Percentiles rank a stretch among this genome's conserved stretches.
These are phyloP conservation scores for Ochromonas danica DNA, from an alignment of 108 stramenopile genomes.

Conservation along the genomic window DNA sequence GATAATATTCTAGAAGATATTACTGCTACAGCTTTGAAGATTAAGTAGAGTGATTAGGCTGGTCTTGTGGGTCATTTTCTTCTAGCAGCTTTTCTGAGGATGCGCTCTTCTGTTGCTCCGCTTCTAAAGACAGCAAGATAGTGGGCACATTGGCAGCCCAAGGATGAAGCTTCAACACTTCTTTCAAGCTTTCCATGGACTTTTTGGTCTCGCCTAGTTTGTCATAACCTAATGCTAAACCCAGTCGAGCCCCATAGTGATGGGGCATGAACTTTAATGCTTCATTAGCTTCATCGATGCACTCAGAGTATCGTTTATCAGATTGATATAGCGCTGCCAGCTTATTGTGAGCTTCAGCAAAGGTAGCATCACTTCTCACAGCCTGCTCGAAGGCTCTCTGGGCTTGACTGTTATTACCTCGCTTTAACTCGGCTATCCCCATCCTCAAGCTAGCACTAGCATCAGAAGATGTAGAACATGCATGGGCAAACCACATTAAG, in stretches of 20 bases:
- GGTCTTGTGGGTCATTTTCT: conserved; percentile 15
- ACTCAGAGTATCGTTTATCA: not conserved
- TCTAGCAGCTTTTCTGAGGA: conserved; percentile 10
- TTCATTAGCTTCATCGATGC: conserved; percentile 18
- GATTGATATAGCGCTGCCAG: not conserved
- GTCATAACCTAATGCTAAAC: conserved; percentile 6
- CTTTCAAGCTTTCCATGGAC: conserved; percentile 18
- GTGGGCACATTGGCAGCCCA: conserved; percentile 24
- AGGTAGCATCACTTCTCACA: not conserved
- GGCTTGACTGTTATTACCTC: too few species aligned
- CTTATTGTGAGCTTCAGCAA: conserved; percentile 26
- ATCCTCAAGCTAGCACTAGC: too few species aligned
- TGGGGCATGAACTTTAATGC: conserved; percentile 18
- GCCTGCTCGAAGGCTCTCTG: not conserved
- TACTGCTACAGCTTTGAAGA: conserved; percentile 15
- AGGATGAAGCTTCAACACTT: conserved; percentile 10
- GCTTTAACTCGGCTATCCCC: too few species aligned
- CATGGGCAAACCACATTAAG: too few species aligned
- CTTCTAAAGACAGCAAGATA: conserved; percentile 10
- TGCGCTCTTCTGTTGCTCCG: conserved; percentile 13
- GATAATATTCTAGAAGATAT: conserved; percentile 10
- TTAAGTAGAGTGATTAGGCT: conserved; percentile 16
- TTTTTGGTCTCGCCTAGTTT: conserved; percentile 11
- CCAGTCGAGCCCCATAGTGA: conserved; percentile 15
- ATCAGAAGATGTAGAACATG: too few species aligned